phyloP scores from a whole-genome alignment of 2,329 filamentous ascomycete genomes.

The Pezicula carpinea region DNA sequence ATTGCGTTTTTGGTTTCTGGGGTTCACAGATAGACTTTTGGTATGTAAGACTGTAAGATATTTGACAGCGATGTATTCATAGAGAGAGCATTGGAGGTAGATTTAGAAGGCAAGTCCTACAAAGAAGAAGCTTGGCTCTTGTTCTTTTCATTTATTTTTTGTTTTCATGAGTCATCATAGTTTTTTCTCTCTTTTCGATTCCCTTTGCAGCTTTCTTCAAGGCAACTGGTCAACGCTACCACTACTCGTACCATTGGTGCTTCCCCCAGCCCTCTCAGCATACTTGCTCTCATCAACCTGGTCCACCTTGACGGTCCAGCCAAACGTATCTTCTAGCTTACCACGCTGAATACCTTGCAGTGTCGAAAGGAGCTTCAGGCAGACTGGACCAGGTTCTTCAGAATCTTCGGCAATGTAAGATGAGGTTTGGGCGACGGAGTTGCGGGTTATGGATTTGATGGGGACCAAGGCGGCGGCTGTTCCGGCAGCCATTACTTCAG shows the following conservation, averaged over 20 bases:
- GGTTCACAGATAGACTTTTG: too few species aligned
- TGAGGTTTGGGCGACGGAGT: slow-evolving; percentile 44
- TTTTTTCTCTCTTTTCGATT: neutral
- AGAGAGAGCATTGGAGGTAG: too few species aligned
- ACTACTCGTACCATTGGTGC: slow-evolving; percentile 18
- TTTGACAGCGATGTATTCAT: too few species aligned
- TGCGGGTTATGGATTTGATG: slow-evolving; percentile 82
- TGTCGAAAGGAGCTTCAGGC: slow-evolving; percentile 65
- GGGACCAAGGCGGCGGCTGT: slow-evolving; percentile 90
- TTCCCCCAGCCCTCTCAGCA: slow-evolving; percentile 6
- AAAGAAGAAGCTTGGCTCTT: too few species aligned
- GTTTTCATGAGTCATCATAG: neutral
- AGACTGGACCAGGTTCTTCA: slow-evolving; percentile 70
- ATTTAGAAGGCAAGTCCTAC: too few species aligned
- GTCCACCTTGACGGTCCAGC: slow-evolving; percentile 28
- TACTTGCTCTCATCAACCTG: slow-evolving; percentile 25
- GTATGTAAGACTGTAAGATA: too few species aligned
- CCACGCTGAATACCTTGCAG: slow-evolving; percentile 85
- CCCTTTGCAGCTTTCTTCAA: slow-evolving; percentile 1
- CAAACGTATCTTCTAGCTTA: slow-evolving; percentile 61
- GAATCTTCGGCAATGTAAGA: slow-evolving; percentile 50
- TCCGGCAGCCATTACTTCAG: slow-evolving; percentile 84
- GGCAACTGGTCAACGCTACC: slow-evolving; percentile 13
- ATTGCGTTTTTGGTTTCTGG: too few species aligned
- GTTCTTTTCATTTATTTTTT: neutral